Percentiles rank a stretch among this genome's conserved stretches.
Conservation (phyloP, 179 eudicot species). For the Vitellaria paradoxa region DNA sequence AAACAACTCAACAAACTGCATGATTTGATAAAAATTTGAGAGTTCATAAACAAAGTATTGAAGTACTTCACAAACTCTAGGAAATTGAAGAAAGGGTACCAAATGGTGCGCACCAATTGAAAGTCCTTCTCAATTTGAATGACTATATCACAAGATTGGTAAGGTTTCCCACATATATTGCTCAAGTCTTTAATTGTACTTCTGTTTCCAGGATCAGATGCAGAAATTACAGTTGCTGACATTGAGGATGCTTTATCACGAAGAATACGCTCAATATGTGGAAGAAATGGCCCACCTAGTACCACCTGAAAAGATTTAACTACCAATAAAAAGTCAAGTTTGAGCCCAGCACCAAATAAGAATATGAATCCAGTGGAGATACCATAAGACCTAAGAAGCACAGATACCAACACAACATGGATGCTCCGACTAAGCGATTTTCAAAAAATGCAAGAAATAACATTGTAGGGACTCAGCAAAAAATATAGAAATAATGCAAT, state of each 20-base stretch:
- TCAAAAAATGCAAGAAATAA: too few relatives aligned
- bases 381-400: neutral
- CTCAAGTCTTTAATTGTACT: constrained; percentile 47
- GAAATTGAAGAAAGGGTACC: constrained; percentile 9
- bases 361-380: neutral
- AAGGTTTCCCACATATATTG: constrained; percentile 43
- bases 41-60: neutral
- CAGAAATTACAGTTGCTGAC: constrained; percentile 70
- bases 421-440: too few relatives aligned
- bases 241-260: constrained; percentile 73
- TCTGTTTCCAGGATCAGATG: constrained; percentile 66
- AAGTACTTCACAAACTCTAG: neutral
- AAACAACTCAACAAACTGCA: constrained; percentile 62
- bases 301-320: constrained; percentile 56
- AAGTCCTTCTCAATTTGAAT: constrained; percentile 60
- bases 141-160: constrained; percentile 69
- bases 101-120: constrained; percentile 44
- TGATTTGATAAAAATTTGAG: neutral
- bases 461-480: too few relatives aligned
- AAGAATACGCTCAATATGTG: constrained; percentile 78
- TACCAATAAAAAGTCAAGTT: constrained; percentile 16
- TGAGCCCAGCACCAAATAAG: constrained; percentile 8
- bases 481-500: too few relatives aligned
- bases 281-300: constrained; percentile 89
- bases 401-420: too few relatives aligned